phyloP scores from a whole-genome alignment of 139 green algal genomes.

The Parachlorella kessleri region DNA sequence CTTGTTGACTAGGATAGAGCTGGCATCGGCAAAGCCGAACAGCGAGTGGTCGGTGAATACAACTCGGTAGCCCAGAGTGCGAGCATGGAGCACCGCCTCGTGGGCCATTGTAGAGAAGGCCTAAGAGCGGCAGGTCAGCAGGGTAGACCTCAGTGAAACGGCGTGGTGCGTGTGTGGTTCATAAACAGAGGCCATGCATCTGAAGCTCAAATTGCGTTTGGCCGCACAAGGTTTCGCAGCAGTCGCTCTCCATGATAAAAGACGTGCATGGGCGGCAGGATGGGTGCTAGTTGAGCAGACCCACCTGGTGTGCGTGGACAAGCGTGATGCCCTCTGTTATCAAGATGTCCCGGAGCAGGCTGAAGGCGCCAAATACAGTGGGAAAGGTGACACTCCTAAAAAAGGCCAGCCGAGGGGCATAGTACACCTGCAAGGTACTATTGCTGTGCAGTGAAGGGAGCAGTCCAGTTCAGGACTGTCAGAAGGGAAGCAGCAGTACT shows the following conservation, averaged over 20 bases:
- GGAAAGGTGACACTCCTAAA: constrained; percentile 72
- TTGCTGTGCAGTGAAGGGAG: too few relatives aligned
- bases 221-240: neutral
- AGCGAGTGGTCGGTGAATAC: constrained; percentile 99
- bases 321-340: constrained; percentile 82
- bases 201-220: neutral
- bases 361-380: constrained; percentile 69
- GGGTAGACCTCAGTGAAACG: neutral
- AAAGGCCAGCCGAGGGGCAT: constrained; percentile 77
- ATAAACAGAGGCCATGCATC: neutral
- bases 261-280: too few relatives aligned
- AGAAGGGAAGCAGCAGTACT: too few relatives aligned
- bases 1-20: constrained; percentile 87
- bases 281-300: too few relatives aligned
- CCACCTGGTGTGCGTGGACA: constrained; percentile 80
- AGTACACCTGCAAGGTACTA: constrained; percentile 86
- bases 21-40: constrained; percentile 91
- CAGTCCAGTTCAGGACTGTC: too few relatives aligned
- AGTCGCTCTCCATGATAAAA: neutral
- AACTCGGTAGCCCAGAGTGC: constrained; percentile 70
- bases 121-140: constrained; percentile 30
- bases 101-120: constrained; percentile 87
- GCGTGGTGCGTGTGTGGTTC: neutral
- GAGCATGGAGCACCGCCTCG: constrained; percentile 83
- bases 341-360: constrained; percentile 64